These are phyloP conservation scores for Salix arbutifolia DNA, from an alignment of 345 rosid genomes.

Conservation along the genomic window DNA sequence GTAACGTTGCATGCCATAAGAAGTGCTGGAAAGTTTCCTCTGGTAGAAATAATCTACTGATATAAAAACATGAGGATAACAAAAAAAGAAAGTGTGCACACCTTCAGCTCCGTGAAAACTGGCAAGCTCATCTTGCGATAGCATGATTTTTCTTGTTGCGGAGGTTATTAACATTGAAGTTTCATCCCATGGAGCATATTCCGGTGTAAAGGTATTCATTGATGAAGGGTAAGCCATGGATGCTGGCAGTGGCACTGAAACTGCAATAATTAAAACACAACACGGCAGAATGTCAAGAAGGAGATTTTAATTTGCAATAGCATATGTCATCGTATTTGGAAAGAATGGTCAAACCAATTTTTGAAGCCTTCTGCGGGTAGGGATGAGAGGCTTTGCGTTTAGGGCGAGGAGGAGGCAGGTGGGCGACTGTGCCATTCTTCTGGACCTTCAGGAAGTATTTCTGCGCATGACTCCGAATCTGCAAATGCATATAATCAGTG, in stretches of 20 bases:
- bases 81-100: constrained; percentile 30
- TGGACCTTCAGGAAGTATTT: constrained; percentile 95
- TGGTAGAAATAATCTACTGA: constrained; percentile 25
- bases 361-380: constrained; percentile 88
- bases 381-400: constrained; percentile 97
- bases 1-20: constrained; percentile 59
- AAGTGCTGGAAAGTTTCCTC: constrained; percentile 57
- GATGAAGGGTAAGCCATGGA: constrained; percentile 48
- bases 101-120: constrained; percentile 54
- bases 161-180: constrained; percentile 46
- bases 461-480: constrained; percentile 98
- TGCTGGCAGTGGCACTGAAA: constrained; percentile 54
- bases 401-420: constrained; percentile 96
- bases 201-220: constrained; percentile 37
- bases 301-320: not conserved
- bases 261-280: constrained; percentile 24
- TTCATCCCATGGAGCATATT: constrained; percentile 66
- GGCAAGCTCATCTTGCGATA: constrained; percentile 46
- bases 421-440: constrained; percentile 83
- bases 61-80: constrained; percentile 17
- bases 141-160: constrained; percentile 36
- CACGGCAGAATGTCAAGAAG: constrained; percentile 5
- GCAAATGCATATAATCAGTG: constrained; percentile 22
- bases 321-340: not conserved
- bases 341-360: constrained; percentile 49